Evolutionary conservation across 129 eudicot genomes (phyloP).

Genomic region (Cynara cardunculus): DNA sequence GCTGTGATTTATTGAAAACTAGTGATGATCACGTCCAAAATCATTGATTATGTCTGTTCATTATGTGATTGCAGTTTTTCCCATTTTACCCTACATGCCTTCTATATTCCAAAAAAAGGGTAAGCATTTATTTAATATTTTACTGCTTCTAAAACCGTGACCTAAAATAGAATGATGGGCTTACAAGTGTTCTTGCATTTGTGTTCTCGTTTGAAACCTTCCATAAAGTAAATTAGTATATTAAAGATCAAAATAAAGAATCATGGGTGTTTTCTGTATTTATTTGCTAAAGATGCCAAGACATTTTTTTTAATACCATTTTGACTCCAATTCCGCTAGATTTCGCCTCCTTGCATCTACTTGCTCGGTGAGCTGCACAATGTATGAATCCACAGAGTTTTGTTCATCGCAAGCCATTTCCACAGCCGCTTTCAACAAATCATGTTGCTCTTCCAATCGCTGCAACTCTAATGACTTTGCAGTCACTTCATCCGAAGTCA

Average conservation of each 20-base stretch:
- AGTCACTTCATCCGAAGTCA: constrained; percentile 19
- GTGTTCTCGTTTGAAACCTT: no score
- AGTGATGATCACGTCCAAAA: no score
- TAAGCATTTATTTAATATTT: no score
- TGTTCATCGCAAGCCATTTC: constrained; percentile 53
- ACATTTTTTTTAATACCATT: constrained; percentile 40
- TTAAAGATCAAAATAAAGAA: background rate
- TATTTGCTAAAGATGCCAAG: background rate
- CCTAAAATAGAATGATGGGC: no score
- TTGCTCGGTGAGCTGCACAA: constrained; percentile 38
- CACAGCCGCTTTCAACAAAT: constrained; percentile 47
- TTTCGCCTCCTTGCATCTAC: constrained; percentile 44
- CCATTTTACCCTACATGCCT: no score
- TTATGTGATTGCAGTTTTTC: no score
- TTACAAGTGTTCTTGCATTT: no score
- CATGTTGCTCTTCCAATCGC: constrained; percentile 41
- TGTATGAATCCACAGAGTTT: constrained; percentile 33
- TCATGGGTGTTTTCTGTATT: background rate
- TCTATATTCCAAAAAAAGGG: no score
- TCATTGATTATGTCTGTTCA: no score
- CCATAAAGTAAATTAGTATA: no score
- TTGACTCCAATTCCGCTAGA: constrained; percentile 45
- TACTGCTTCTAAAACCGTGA: no score
- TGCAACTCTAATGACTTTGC: constrained; percentile 30
- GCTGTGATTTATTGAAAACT: no score